Evolutionary conservation across 345 rosid species (phyloP).

Genomic region (Boechera divaricarpa): DNA sequence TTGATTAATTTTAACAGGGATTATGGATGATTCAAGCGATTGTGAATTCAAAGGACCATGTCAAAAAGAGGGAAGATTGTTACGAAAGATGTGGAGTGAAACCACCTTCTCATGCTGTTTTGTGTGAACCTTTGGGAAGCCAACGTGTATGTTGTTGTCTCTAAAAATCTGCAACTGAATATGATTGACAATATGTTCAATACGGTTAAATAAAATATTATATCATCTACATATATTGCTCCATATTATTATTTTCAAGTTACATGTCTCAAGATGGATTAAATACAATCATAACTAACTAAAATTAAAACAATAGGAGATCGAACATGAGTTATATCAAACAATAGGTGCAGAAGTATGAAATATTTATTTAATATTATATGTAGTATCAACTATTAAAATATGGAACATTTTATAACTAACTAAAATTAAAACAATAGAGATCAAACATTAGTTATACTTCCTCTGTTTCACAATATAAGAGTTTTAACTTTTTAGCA

Average conservation of each 20-base stretch:
- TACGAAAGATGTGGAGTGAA: background rate
- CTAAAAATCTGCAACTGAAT: background rate
- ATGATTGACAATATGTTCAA: background rate
- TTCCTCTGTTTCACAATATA: too few relatives aligned
- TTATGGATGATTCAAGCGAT: background rate
- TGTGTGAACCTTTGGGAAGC: background rate
- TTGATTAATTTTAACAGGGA: background rate
- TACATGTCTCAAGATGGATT: background rate
- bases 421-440: too few relatives aligned
- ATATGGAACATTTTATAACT: too few relatives aligned
- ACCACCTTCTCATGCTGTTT: background rate
- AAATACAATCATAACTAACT: background rate
- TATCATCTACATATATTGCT: background rate
- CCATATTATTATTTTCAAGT: background rate
- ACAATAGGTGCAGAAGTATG: too few relatives aligned
- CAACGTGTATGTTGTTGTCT: slow-evolving; percentile 24
- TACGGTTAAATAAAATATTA: background rate
- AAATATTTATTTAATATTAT: too few relatives aligned
- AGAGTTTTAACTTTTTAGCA: too few relatives aligned
- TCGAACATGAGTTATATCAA: too few relatives aligned
- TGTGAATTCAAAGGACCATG: slow-evolving; percentile 26
- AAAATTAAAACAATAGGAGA: background rate
- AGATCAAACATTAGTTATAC: too few relatives aligned
- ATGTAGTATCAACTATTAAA: too few relatives aligned
- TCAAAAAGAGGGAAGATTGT: slow-evolving; percentile 5